A percentile compares a stretch with the other conserved stretches of the same genome.
phyloP scores from a whole-genome alignment of 139 green algal genomes.

The Chlamydomonas sp. region DNA sequence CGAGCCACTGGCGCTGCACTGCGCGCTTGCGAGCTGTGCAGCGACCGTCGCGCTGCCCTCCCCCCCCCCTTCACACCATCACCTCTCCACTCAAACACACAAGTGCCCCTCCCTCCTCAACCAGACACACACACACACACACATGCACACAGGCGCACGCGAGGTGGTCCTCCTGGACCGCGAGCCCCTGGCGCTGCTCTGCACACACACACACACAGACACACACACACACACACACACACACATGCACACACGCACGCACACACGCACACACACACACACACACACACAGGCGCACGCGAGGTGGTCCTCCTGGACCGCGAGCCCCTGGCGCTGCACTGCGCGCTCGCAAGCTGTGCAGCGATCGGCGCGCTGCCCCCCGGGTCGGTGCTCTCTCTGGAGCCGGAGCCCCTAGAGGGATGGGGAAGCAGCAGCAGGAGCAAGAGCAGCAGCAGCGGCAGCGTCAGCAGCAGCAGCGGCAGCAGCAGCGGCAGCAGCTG shows the following conservation, averaged over 20 bases:
- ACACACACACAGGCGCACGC: neutral
- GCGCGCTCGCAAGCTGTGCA: conserved; percentile 46
- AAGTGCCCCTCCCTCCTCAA: no score
- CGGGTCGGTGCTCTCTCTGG: neutral
- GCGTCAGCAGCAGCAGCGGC: neutral
- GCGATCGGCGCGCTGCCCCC: conserved; percentile 17
- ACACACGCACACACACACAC: conserved; percentile 24
- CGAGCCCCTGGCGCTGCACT: conserved; percentile 71
- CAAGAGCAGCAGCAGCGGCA: conserved; percentile 15
- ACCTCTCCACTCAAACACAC: no score
- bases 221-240: no score
- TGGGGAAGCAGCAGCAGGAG: neutral
- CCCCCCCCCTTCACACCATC: no score
- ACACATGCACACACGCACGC: conserved; percentile 68
- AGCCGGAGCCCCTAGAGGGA: neutral
- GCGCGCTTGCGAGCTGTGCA: conserved; percentile 48
- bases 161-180: neutral
- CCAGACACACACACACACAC: conserved; percentile 19
- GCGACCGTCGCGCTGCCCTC: neutral
- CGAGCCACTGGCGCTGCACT: conserved; percentile 67
- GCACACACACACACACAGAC: conserved; percentile 60
- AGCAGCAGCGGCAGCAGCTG: neutral
- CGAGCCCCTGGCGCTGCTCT: conserved; percentile 32
- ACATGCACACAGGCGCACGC: neutral
- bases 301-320: conserved; percentile 60